These are phyloP conservation scores for Sinapis alba DNA, from an alignment of 441 rosid genomes.

Conservation along the genomic window DNA sequence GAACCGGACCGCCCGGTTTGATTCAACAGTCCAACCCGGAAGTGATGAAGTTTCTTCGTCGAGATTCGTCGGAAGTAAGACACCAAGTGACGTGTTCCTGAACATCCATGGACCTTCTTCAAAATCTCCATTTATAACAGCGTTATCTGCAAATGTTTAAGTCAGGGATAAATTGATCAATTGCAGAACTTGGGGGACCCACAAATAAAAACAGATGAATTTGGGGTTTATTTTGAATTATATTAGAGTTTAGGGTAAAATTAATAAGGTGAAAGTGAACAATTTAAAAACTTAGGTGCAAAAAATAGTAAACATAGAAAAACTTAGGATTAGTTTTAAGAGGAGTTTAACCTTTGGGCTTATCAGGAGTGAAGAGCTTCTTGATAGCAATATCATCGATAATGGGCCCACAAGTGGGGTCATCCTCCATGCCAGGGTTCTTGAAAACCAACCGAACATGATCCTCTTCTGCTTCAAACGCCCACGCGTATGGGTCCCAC, in stretches of 20 bases:
- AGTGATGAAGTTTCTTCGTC: constrained; percentile 82
- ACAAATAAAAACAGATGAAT: not conserved
- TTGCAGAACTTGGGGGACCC: not conserved
- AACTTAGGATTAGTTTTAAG: too few species aligned
- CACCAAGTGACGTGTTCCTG: constrained; percentile 78
- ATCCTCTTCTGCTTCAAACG: constrained; percentile 74
- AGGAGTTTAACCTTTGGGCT: constrained; percentile 58
- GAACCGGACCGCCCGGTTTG: constrained; percentile 86
- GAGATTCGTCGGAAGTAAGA: constrained; percentile 83
- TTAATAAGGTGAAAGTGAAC: not conserved
- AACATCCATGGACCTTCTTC: constrained; percentile 98
- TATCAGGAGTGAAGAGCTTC: constrained; percentile 77
- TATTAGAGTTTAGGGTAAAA: not conserved
- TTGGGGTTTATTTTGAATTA: not conserved
- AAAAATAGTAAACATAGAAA: too few species aligned
- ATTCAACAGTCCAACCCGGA: constrained; percentile 94
- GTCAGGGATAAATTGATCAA: not conserved
- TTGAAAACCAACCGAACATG: constrained; percentile 55
- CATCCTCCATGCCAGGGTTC: constrained; percentile 97
- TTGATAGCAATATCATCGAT: constrained; percentile 86
- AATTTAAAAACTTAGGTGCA: not conserved
- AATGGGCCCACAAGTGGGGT: constrained; percentile 96
- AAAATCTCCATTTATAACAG: constrained; percentile 79
- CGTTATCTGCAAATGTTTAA: constrained; percentile 56
- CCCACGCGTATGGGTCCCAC: constrained; percentile 97